A percentile compares a stretch with the other conserved stretches of the same genome.
phyloP scores from a whole-genome alignment of 768 basidiomycete genomes.

The Arthromyces matolae region DNA sequence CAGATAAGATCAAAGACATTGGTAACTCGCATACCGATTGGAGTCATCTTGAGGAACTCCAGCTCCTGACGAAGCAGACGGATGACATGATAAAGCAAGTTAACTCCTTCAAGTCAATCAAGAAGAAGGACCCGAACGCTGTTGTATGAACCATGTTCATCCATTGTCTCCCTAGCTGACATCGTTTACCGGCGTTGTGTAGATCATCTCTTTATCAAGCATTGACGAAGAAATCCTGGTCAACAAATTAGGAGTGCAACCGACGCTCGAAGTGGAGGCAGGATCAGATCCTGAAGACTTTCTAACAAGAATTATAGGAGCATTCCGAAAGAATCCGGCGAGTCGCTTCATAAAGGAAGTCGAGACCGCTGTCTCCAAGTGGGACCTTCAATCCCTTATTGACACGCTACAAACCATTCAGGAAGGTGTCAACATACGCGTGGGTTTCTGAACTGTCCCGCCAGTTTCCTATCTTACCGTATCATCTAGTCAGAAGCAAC shows the following conservation, averaged over 20 bases:
- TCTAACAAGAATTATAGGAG: background rate
- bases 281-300: background rate
- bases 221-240: background rate
- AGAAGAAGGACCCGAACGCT: background rate
- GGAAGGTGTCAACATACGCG: background rate
- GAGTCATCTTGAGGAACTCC: background rate
- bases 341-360: background rate
- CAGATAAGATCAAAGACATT: background rate
- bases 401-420: background rate
- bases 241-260: background rate
- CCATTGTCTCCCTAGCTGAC: background rate
- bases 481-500: background rate
- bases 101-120: background rate
- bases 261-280: background rate
- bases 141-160: background rate
- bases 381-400: background rate
- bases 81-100: background rate
- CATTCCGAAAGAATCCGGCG: background rate
- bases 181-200: background rate
- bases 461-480: background rate
- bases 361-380: background rate
- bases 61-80: background rate
- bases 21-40: background rate
- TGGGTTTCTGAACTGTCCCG: background rate
- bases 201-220: background rate